A percentile compares a stretch with the other conserved stretches of the same genome.
Evolutionary conservation across 495 filamentous ascomycete genomes (phyloP).

Genomic region (Daldinia childiae): DNA sequence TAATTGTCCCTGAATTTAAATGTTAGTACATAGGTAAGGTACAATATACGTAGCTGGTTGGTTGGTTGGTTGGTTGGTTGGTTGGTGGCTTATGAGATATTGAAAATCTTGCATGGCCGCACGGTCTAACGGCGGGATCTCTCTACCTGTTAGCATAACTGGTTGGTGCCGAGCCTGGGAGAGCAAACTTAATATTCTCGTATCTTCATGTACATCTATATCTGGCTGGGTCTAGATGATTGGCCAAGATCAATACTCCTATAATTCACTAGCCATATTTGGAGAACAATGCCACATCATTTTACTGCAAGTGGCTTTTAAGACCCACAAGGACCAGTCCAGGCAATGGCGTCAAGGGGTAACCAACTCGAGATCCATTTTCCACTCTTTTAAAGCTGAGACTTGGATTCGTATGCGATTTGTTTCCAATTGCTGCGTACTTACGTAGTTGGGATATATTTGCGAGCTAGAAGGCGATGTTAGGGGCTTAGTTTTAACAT

Average conservation of each 20-base stretch:
- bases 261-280: not conserved
- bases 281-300: not conserved
- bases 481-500: not conserved
- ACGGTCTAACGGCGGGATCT: not conserved
- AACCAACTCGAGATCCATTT: not conserved
- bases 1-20: not conserved
- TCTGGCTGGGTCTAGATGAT: not conserved
- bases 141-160: not conserved
- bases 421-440: not conserved
- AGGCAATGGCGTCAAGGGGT: not conserved
- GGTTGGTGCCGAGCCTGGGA: not conserved
- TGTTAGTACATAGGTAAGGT: too few species aligned
- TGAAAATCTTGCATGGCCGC: not conserved
- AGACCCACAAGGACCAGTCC: not conserved
- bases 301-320: not conserved
- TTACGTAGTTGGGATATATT: not conserved
- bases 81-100: too few species aligned
- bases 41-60: too few species aligned
- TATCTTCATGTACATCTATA: not conserved
- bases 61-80: too few species aligned
- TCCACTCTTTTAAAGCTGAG: not conserved
- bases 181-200: not conserved
- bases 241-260: not conserved
- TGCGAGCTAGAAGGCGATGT: not conserved
- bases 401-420: not conserved